phyloP scores from a whole-genome alignment of 176 grass and related monocot genomes.

The Rhynchospora tenuis region DNA sequence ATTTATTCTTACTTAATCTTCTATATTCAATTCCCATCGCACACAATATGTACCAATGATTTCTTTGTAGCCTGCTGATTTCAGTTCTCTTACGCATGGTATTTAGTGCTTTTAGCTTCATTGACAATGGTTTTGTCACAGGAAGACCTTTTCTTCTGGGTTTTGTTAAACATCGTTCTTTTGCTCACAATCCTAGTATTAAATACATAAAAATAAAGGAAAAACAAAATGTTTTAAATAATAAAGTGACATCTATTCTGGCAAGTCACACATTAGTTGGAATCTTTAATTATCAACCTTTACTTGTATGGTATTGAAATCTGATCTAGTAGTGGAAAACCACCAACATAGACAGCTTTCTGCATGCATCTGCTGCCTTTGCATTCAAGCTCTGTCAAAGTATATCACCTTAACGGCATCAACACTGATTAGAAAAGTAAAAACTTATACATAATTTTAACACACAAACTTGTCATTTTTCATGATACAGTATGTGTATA shows the following conservation, averaged over 20 bases:
- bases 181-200: background rate
- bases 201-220: background rate
- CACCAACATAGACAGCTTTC: background rate
- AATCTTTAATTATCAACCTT: background rate
- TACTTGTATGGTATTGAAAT: background rate
- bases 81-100: background rate
- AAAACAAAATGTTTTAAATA: background rate
- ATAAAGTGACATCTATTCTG: background rate
- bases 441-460: background rate
- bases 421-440: background rate
- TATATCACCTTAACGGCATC: background rate
- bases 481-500: slow-evolving; percentile 54
- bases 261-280: background rate
- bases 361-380: background rate
- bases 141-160: background rate
- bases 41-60: background rate
- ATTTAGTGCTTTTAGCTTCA: background rate
- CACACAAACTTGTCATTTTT: slow-evolving; percentile 2
- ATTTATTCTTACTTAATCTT: slow-evolving; percentile 29
- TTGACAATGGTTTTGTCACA: background rate
- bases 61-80: background rate
- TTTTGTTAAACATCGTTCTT: background rate
- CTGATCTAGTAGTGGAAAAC: background rate
- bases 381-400: background rate
- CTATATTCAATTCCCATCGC: background rate